Percentiles rank a stretch among this genome's conserved stretches.
Conservation (phyloP, 2,329 filamentous ascomycete genomes). For the Penicillium sp. region DNA sequence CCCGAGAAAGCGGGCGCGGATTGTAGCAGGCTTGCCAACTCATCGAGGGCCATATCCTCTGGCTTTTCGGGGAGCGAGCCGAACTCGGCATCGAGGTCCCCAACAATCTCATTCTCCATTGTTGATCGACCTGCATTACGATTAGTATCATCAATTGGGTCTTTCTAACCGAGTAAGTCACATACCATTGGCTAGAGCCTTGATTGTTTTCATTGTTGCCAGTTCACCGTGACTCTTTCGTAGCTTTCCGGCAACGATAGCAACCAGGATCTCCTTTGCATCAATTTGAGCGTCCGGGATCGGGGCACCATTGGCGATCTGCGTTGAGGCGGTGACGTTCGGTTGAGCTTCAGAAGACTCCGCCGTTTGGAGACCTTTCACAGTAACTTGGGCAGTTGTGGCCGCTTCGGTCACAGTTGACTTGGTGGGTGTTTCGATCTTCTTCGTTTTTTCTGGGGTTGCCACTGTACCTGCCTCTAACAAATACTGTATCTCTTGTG, state of each 20-base stretch:
- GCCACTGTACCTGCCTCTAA: not conserved
- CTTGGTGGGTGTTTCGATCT: not conserved
- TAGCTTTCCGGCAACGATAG: slow-evolving; percentile 27
- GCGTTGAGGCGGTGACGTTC: not conserved
- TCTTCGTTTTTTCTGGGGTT: not conserved
- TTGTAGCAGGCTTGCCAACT: slow-evolving; percentile 31
- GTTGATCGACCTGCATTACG: slow-evolving; percentile 38
- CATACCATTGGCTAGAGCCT: not conserved
- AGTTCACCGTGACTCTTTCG: slow-evolving; percentile 34
- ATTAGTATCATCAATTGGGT: not conserved
- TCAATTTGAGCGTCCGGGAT: not conserved
- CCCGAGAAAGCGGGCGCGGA: slow-evolving; percentile 23
- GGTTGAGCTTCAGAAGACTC: not conserved
- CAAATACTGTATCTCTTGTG: slow-evolving; percentile 4
- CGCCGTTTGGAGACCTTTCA: not conserved
- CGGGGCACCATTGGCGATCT: not conserved
- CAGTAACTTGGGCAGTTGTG: not conserved
- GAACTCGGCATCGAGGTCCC: slow-evolving; percentile 43
- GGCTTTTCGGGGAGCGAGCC: slow-evolving; percentile 39
- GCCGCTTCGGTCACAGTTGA: not conserved
- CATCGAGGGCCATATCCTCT: slow-evolving; percentile 37
- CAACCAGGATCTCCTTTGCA: slow-evolving; percentile 37
- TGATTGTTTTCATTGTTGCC: slow-evolving; percentile 10
- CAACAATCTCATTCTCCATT: slow-evolving; percentile 46
- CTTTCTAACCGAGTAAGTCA: not conserved